A percentile compares a stretch with the other conserved stretches of the same genome.
Evolutionary conservation across 805 yeast genomes (phyloP).

Genomic region (Starmerella potacharoeniae): DNA sequence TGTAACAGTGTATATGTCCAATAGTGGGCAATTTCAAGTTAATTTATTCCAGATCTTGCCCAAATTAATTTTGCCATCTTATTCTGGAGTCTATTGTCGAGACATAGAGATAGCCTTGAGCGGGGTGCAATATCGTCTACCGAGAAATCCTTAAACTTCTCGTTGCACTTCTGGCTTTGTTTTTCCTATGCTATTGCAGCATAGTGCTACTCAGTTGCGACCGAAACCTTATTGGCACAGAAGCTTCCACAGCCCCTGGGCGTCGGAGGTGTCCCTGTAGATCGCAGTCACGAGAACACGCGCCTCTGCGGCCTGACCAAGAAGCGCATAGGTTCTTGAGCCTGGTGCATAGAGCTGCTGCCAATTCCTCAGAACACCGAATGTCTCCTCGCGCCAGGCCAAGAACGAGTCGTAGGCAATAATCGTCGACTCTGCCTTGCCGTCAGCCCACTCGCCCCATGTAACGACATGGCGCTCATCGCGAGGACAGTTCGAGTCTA

Average conservation of each 20-base stretch:
- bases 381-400: slow-evolving; percentile 96
- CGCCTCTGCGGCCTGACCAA: slow-evolving; percentile 48
- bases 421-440: slow-evolving; percentile 82
- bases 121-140: too few relatives aligned
- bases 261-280: slow-evolving; percentile 30
- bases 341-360: slow-evolving; percentile 56
- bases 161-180: neutral
- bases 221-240: neutral
- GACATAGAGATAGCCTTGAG: too few relatives aligned
- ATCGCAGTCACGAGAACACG: slow-evolving; percentile 75
- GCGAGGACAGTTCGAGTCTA: slow-evolving; percentile 48
- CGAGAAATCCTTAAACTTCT: too few relatives aligned
- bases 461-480: slow-evolving; percentile 71
- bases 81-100: too few relatives aligned
- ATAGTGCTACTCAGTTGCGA: too few relatives aligned
- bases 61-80: too few relatives aligned
- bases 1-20: too few relatives aligned
- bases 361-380: slow-evolving; percentile 88
- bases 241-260: slow-evolving; percentile 17
- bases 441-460: slow-evolving; percentile 94
- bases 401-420: slow-evolving; percentile 84
- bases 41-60: too few relatives aligned
- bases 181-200: neutral
- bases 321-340: slow-evolving; percentile 44
- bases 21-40: too few relatives aligned